phyloP scores from a whole-genome alignment of 257 asterid genomes.

The Coffea eugenioides region DNA sequence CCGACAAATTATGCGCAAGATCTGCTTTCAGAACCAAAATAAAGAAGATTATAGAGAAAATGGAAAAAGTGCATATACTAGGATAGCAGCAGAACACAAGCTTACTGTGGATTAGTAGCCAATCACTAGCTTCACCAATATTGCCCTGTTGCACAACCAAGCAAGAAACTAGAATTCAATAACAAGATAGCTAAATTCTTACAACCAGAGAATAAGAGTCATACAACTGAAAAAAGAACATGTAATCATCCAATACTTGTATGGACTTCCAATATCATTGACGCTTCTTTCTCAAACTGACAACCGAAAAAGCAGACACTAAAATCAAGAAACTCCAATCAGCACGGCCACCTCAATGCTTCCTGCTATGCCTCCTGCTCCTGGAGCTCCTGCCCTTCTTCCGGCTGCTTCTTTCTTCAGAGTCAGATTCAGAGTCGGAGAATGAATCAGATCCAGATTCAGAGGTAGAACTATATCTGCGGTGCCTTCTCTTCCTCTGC shows the following conservation, averaged over 20 bases:
- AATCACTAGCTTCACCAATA: background rate
- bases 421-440: conserved; percentile 82
- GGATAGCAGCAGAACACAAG: background rate
- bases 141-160: background rate
- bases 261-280: background rate
- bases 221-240: background rate
- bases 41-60: background rate
- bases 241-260: background rate
- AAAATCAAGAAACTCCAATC: background rate
- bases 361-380: conserved; percentile 52
- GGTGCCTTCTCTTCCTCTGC: conserved; percentile 59
- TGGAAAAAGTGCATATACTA: background rate
- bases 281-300: background rate
- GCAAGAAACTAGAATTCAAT: background rate
- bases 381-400: conserved; percentile 46
- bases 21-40: background rate
- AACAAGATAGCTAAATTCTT: background rate
- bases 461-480: conserved; percentile 60
- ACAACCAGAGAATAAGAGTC: background rate
- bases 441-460: conserved; percentile 67
- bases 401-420: conserved; percentile 66
- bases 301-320: background rate
- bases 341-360: conserved; percentile 20
- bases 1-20: background rate
- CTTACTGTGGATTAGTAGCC: background rate